A percentile compares a stretch with the other conserved stretches of the same genome.
These are phyloP conservation scores for Epichloe uncinata DNA, from an alignment of 2,329 filamentous ascomycete genomes.

Conservation along the genomic window DNA sequence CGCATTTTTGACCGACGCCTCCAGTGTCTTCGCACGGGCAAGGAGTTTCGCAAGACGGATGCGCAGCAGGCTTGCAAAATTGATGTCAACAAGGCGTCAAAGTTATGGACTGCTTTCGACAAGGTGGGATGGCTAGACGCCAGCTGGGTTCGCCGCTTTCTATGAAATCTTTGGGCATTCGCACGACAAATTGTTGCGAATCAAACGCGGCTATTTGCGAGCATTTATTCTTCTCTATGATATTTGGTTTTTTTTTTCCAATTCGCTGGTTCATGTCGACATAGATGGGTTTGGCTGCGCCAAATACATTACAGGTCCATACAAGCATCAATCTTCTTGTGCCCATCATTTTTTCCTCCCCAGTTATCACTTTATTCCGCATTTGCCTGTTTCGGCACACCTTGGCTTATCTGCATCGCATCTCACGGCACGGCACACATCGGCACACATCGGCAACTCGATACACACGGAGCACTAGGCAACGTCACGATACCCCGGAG, in stretches of 20 bases:
- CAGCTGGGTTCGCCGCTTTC: conserved; percentile 26
- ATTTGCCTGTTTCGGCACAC: conserved; percentile 2
- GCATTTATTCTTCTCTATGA: neutral
- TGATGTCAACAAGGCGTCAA: conserved; percentile 93
- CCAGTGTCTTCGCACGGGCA: conserved; percentile 50
- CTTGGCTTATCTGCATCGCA: neutral
- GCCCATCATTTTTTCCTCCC: neutral
- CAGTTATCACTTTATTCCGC: neutral
- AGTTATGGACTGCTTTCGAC: conserved; percentile 81
- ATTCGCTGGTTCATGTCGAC: conserved; percentile 1
- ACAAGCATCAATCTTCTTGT: neutral
- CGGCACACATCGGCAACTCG: conserved; percentile 11
- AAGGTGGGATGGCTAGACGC: conserved; percentile 69
- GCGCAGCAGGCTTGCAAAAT: conserved; percentile 96
- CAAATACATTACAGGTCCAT: neutral
- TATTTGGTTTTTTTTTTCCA: neutral
- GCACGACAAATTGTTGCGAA: conserved; percentile 6
- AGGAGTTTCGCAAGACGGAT: conserved; percentile 90
- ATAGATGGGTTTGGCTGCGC: conserved; percentile 6
- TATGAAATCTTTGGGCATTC: conserved; percentile 12
- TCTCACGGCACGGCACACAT: conserved; percentile 13
- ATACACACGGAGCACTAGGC: conserved; percentile 20
- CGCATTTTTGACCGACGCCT: conserved; percentile 74
- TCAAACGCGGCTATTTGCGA: conserved; percentile 1
- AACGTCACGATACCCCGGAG: conserved; percentile 28